These are phyloP conservation scores for Tuber umbilicatum DNA, from an alignment of 495 filamentous ascomycete species.

Conservation along the genomic window DNA sequence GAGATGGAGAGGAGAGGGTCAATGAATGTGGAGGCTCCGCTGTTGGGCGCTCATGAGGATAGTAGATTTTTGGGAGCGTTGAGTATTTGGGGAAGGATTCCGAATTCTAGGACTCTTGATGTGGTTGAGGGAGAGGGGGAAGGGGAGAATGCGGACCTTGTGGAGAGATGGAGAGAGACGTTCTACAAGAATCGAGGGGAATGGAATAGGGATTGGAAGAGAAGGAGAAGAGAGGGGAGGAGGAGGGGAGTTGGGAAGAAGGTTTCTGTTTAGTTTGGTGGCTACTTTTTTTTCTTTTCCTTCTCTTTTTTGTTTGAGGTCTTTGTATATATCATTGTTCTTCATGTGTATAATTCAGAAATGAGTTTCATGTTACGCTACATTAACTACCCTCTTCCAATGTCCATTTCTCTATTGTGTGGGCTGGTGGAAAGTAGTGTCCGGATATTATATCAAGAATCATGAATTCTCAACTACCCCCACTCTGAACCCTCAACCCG, in stretches of 20 bases:
- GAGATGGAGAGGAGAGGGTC: not conserved
- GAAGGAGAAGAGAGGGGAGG: conserved; percentile 69
- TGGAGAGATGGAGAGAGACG: conserved; percentile 63
- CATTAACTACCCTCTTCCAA: not conserved
- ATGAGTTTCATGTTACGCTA: not conserved
- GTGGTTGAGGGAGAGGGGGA: conserved; percentile 41
- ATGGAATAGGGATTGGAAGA: conserved; percentile 86
- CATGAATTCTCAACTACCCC: not conserved
- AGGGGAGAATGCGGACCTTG: conserved; percentile 45
- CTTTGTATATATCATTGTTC: not conserved
- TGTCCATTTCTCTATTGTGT: not conserved
- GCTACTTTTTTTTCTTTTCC: conserved; percentile 5
- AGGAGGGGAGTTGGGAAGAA: conserved; percentile 55
- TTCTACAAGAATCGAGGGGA: conserved; percentile 91
- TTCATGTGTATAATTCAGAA: not conserved
- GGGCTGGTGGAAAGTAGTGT: not conserved
- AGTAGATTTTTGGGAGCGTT: conserved; percentile 31
- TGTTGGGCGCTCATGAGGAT: conserved; percentile 32
- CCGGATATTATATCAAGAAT: not conserved
- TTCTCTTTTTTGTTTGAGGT: not conserved
- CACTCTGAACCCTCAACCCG: not conserved
- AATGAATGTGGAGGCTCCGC: conserved; percentile 21
- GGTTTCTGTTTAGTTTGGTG: not conserved
- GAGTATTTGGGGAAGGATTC: conserved; percentile 37
- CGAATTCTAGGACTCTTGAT: conserved; percentile 31